A percentile compares a stretch with the other conserved stretches of the same genome.
These are phyloP conservation scores for Tylopilus sp. DNA, from an alignment of 1,284 basidiomycete species.

Conservation along the genomic window DNA sequence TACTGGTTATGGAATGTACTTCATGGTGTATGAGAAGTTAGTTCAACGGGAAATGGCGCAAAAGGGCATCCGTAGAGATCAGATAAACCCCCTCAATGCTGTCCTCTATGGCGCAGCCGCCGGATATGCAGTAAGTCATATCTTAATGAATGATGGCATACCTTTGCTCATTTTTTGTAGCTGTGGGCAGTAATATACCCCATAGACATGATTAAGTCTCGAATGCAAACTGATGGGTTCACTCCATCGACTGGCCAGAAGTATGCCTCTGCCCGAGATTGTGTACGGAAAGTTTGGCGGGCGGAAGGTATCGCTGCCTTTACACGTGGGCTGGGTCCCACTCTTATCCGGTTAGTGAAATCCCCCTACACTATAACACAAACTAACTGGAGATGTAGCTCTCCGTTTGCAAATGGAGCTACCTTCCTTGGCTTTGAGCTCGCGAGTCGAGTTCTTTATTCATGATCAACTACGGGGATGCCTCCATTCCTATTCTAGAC, in stretches of 20 bases:
- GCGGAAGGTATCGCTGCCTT: slow-evolving; percentile 85
- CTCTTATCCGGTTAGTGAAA: slow-evolving; percentile 75
- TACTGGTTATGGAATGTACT: slow-evolving; percentile 85
- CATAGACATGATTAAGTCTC: slow-evolving; percentile 92
- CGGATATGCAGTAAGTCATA: slow-evolving; percentile 70
- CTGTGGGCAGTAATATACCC: slow-evolving; percentile 88
- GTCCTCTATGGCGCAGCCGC: slow-evolving; percentile 85
- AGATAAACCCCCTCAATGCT: slow-evolving; percentile 75
- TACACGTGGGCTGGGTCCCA: slow-evolving; percentile 86
- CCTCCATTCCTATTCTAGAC: background rate
- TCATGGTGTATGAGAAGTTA: slow-evolving; percentile 90
- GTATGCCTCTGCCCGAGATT: slow-evolving; percentile 82
- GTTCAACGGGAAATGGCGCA: slow-evolving; percentile 80
- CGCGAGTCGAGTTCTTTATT: slow-evolving; percentile 67
- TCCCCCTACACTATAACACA: slow-evolving; percentile 3
- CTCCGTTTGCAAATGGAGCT: slow-evolving; percentile 88
- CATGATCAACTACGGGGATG: slow-evolving; percentile 17
- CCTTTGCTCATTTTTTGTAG: slow-evolving; percentile 38
- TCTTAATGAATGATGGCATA: background rate
- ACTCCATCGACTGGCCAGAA: slow-evolving; percentile 70
- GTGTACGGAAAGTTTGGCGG: slow-evolving; percentile 77
- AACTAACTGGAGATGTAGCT: slow-evolving; percentile 44
- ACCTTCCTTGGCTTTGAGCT: slow-evolving; percentile 93
- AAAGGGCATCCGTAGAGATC: slow-evolving; percentile 68
- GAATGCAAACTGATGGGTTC: slow-evolving; percentile 94